Conservation (phyloP, 2,329 filamentous ascomycete species). For the Microdochium bolleyi region DNA sequence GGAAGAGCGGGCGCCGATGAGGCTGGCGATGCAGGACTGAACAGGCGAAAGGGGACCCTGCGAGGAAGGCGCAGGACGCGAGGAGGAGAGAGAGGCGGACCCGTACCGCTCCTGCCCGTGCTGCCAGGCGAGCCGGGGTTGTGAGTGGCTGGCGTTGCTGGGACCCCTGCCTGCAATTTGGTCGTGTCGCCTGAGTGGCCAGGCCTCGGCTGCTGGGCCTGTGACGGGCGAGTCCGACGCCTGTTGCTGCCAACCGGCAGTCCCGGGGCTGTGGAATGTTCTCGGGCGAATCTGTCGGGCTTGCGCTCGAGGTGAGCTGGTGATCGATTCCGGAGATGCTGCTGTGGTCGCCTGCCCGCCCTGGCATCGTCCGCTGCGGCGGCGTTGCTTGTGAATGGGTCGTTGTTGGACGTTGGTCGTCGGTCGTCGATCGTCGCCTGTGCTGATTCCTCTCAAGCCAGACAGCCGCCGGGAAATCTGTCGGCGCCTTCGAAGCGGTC, state of each 20-base stretch:
- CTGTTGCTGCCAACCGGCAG: background rate
- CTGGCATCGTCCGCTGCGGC: background rate
- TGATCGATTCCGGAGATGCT: background rate
- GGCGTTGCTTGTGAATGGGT: background rate
- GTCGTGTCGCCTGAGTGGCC: background rate
- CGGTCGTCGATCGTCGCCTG: too few relatives aligned
- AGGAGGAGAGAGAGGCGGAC: background rate
- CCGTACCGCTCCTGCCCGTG: background rate
- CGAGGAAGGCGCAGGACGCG: background rate
- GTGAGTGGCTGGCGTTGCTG: background rate
- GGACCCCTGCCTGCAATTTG: background rate
- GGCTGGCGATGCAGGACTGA: background rate
- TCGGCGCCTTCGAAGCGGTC: too few relatives aligned
- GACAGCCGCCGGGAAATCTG: too few relatives aligned
- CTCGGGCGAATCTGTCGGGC: background rate
- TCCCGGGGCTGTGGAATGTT: background rate
- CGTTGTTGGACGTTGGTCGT: too few relatives aligned
- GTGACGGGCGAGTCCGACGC: background rate
- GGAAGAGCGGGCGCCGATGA: background rate
- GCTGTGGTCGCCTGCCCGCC: background rate
- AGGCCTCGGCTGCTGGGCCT: background rate
- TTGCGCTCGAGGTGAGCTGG: background rate
- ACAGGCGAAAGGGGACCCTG: background rate
- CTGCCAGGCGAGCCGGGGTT: background rate
- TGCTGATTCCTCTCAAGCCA: too few relatives aligned